Conservation (phyloP, 257 asterid species). For the Cordia subcordata region DNA sequence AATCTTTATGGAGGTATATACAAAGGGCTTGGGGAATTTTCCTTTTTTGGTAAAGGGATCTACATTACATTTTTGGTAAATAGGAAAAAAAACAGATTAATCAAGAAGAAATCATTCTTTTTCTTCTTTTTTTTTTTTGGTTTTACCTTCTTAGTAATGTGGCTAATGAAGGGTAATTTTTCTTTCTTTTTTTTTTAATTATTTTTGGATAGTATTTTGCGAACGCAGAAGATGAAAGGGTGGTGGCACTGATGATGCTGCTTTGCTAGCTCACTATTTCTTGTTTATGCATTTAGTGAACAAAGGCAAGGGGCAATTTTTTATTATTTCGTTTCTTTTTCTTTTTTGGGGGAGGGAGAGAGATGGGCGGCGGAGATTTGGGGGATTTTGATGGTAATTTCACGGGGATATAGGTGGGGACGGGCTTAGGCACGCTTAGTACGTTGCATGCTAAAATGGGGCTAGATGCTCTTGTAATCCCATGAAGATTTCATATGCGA, state of each 20-base stretch:
- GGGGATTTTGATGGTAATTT: neutral
- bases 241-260: neutral
- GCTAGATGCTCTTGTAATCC: no score
- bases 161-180: neutral
- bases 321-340: no score
- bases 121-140: neutral
- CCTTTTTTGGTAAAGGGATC: no score
- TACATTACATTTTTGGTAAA: no score
- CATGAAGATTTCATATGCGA: no score
- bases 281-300: no score
- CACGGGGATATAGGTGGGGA: neutral
- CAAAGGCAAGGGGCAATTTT: no score
- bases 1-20: no score
- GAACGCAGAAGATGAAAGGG: no score
- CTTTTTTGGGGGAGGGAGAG: neutral
- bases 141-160: neutral
- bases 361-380: conserved; percentile 3
- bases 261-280: neutral
- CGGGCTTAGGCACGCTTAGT: neutral
- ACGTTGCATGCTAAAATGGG: neutral
- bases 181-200: neutral
- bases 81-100: neutral
- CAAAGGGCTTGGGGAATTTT: no score
- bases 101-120: neutral
- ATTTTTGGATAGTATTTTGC: no score